These are phyloP conservation scores for Salix caprea DNA, from an alignment of 345 rosid species.

Conservation along the genomic window DNA sequence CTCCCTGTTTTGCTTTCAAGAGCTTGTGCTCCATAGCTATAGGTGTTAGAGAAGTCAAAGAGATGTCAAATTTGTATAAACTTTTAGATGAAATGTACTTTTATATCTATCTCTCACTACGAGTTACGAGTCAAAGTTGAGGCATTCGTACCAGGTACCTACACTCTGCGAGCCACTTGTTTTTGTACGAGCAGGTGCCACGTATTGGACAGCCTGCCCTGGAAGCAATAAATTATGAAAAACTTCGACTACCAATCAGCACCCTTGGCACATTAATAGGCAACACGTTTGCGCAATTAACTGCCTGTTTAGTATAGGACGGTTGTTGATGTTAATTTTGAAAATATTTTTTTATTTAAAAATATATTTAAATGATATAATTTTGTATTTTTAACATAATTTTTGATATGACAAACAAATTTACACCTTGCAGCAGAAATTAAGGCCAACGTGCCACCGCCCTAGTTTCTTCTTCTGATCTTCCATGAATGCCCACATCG, in stretches of 20 bases:
- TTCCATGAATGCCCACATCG: neutral
- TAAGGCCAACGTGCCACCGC: neutral
- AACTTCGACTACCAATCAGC: neutral
- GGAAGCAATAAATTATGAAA: constrained; percentile 18
- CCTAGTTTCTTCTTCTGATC: neutral
- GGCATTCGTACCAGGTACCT: neutral
- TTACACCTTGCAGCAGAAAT: neutral
- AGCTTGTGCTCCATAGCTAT: too few species aligned
- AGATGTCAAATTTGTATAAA: too few species aligned
- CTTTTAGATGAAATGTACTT: too few species aligned
- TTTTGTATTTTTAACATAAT: too few species aligned
- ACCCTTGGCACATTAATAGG: neutral
- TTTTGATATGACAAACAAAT: too few species aligned
- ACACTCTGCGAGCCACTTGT: neutral
- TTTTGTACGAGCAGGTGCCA: neutral
- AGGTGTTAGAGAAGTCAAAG: too few species aligned
- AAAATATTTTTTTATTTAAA: too few species aligned
- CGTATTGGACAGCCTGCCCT: constrained; percentile 2
- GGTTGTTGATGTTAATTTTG: too few species aligned
- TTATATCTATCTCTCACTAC: too few species aligned
- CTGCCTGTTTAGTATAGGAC: too few species aligned
- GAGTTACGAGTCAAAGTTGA: neutral
- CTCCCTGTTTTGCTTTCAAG: neutral
- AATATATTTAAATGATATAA: too few species aligned
- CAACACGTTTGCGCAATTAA: neutral